A percentile compares a stretch with the other conserved stretches of the same genome.
phyloP scores from a whole-genome alignment of 176 grass and related monocot genomes.

The Paspalum notatum region DNA sequence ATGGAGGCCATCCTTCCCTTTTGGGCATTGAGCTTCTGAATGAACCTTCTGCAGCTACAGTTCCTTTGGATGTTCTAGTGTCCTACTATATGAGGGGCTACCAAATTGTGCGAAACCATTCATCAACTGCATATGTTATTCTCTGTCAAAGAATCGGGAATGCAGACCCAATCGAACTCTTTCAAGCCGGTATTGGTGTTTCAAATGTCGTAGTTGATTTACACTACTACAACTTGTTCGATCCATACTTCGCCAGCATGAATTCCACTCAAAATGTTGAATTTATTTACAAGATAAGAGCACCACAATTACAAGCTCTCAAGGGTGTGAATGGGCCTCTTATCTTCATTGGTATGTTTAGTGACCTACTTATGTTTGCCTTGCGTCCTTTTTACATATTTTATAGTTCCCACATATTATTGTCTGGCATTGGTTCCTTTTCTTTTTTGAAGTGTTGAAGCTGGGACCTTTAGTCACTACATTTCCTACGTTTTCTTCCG shows the following conservation, averaged over 20 bases:
- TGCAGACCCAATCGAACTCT: conserved; percentile 67
- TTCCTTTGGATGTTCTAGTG: conserved; percentile 59
- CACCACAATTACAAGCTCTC: conserved; percentile 58
- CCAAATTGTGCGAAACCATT: conserved; percentile 78
- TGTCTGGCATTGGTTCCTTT: neutral
- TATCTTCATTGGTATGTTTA: conserved; percentile 64
- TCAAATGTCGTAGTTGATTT: conserved; percentile 77
- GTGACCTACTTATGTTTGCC: neutral
- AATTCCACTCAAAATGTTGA: conserved; percentile 65
- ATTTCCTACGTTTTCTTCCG: neutral
- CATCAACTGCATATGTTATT: conserved; percentile 73
- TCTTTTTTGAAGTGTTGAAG: neutral
- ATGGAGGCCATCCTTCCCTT: conserved; percentile 62
- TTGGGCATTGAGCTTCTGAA: conserved; percentile 86
- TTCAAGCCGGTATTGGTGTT: conserved; percentile 64
- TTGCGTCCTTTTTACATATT: neutral
- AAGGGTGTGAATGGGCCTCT: conserved; percentile 63
- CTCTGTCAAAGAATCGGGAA: conserved; percentile 78
- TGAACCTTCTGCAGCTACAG: conserved; percentile 67
- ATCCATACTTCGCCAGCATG: conserved; percentile 58
- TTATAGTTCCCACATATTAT: neutral
- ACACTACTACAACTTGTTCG: conserved; percentile 84
- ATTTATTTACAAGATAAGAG: conserved; percentile 61
- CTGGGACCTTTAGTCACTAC: neutral
- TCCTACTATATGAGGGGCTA: conserved; percentile 72